Evolutionary conservation across 225 moss, liverwort and hornwort genomes (phyloP).

Genomic region (Asterella californica): DNA sequence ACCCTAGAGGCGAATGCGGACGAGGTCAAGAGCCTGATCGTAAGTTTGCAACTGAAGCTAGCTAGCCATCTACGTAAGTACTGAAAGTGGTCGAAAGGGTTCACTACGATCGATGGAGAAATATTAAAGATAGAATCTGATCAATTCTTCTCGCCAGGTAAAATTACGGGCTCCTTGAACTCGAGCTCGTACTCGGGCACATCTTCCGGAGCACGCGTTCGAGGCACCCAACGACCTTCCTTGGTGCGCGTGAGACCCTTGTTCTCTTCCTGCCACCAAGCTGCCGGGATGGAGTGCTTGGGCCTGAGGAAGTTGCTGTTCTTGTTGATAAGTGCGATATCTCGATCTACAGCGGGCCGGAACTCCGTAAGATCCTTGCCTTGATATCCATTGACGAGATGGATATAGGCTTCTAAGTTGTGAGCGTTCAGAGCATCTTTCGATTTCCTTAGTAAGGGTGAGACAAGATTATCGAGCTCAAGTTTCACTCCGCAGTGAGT

Average conservation of each 20-base stretch:
- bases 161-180: too few relatives aligned
- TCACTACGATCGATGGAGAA: too few relatives aligned
- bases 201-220: constrained; percentile 40
- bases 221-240: not conserved
- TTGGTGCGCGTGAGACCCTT: constrained; percentile 22
- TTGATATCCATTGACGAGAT: constrained; percentile 49
- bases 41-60: too few relatives aligned
- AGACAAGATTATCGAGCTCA: constrained; percentile 39
- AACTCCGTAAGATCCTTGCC: not conserved
- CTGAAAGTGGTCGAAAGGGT: too few relatives aligned
- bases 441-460: constrained; percentile 37
- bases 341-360: not conserved
- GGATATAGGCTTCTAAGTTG: constrained; percentile 63
- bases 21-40: too few relatives aligned
- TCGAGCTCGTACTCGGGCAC: constrained; percentile 7
- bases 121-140: too few relatives aligned
- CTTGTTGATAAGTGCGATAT: not conserved
- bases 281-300: not conserved
- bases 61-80: too few relatives aligned
- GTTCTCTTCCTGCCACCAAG: constrained; percentile 34
- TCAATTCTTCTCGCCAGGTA: too few relatives aligned
- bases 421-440: constrained; percentile 33
- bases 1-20: too few relatives aligned
- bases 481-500: constrained; percentile 51
- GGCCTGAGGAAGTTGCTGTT: not conserved